Conservation (phyloP, 345 rosid species). For the Boechera stricta region DNA sequence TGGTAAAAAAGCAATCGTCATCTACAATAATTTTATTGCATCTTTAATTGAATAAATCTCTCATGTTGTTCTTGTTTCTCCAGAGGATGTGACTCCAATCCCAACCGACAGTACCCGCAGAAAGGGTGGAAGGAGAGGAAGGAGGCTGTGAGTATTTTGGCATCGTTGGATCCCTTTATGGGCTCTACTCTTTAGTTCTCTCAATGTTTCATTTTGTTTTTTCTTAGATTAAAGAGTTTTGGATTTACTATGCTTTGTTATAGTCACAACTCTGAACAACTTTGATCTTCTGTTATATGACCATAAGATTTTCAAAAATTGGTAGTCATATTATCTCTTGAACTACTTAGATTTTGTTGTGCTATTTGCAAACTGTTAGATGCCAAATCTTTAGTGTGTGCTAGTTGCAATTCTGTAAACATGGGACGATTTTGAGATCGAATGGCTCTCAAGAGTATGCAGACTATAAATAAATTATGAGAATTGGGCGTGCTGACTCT, state of each 20-base stretch:
- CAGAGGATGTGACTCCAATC: conserved; percentile 88
- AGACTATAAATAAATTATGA: too few species aligned
- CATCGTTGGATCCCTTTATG: not conserved
- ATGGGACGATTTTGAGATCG: not conserved
- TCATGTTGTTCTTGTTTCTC: conserved; percentile 7
- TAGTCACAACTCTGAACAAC: not conserved
- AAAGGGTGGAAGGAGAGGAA: conserved; percentile 87
- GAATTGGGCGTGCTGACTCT: too few species aligned
- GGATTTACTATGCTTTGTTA: not conserved
- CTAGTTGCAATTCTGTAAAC: not conserved
- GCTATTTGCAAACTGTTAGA: not conserved
- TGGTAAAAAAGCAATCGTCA: conserved; percentile 41
- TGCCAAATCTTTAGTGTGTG: not conserved
- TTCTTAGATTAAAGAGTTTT: conserved; percentile 27
- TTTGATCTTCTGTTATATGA: not conserved
- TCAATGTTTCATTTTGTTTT: not conserved
- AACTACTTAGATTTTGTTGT: not conserved
- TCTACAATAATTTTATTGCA: not conserved
- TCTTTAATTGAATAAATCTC: not conserved
- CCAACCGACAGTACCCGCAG: conserved; percentile 83
- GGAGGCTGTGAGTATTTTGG: conserved; percentile 60
- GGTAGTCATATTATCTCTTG: not conserved
- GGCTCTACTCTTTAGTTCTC: not conserved
- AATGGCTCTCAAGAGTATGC: too few species aligned
- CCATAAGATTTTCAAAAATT: not conserved